Base-by-base conservation (phyloP, 2,329 filamentous ascomycete species). In the Endothia cerciana region DNA sequence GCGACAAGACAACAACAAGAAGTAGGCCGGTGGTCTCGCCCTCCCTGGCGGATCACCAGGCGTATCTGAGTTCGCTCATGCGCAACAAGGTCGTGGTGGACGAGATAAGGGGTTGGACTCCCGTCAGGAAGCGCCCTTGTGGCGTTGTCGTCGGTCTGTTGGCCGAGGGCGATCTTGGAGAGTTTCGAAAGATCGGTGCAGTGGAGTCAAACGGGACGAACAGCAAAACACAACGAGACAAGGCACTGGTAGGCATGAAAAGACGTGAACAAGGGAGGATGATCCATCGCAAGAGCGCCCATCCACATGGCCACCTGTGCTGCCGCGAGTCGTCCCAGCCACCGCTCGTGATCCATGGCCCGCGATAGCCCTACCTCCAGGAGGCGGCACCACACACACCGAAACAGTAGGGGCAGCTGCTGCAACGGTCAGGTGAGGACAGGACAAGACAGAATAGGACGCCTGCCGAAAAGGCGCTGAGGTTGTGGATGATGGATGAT, bases 1-100 rank as follows among this genome's bases (percentile, higher is more conserved):
- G 65, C 65, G 62, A 62, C 62, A 51, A 28, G 57, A 45, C 41
- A 64, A 66, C 58, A 66, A 64, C 62, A 67, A n/a, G n/a, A n/a
- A n/a, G 33, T 57, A 28, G 51, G 49, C 49, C 25, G 11, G 33
- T 19, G 28, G 25, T 13, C 45, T 22, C n/a, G 40, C 7, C 28
- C 40, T 41, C 53, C 47, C 36, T 25, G 13, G 45, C 17, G 19
- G 53, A 3, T 55, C 47, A 47, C 36, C 22, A 55, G 19, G 41
- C 59, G 59, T 22, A 43, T 62, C 25, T 63, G 43, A 41, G 49
- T 36, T 65, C 47, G 15, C 15, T 22, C 47, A 51, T 19, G 13
- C 19, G 22, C 30, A 10, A 62, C 22, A 55, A 30, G 25, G 49
- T 60, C 33, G 61, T 13, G 56, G 47, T 41, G 40, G 33, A 13